A percentile compares a stretch with the other conserved stretches of the same genome.
These are phyloP conservation scores for Gossypium stocksii DNA, from an alignment of 345 rosid genomes.

Conservation along the genomic window DNA sequence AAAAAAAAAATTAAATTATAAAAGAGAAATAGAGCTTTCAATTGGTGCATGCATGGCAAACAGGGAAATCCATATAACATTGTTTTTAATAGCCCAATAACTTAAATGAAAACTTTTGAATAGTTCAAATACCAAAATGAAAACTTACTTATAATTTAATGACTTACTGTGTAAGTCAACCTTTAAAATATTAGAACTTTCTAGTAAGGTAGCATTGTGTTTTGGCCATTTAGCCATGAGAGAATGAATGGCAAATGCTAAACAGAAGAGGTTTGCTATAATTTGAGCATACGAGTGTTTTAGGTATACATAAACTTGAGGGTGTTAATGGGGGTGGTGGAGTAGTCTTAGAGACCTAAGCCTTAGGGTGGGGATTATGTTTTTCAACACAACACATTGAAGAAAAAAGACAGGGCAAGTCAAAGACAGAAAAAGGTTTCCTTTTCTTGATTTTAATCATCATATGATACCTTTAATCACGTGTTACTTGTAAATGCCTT, in stretches of 20 bases:
- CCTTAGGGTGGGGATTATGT: conserved; percentile 1
- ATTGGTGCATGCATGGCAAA: too few species aligned
- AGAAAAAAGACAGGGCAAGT: conserved; percentile 2
- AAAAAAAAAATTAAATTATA: too few species aligned
- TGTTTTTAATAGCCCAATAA: too few species aligned
- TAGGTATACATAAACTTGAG: neutral
- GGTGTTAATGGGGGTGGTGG: neutral
- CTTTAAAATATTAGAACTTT: neutral
- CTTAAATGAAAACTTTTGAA: too few species aligned
- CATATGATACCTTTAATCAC: conserved; percentile 9
- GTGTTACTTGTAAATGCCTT: neutral
- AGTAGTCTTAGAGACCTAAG: neutral
- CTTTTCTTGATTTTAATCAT: neutral
- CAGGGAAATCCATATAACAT: too few species aligned
- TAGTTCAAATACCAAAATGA: too few species aligned
- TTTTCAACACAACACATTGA: neutral
- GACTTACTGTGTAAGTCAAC: too few species aligned
- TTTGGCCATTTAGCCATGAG: neutral
- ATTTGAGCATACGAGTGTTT: neutral
- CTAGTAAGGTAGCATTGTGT: neutral
- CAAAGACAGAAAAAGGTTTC: conserved; percentile 7
- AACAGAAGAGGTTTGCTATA: neutral
- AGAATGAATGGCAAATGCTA: neutral
- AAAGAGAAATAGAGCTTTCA: too few species aligned
- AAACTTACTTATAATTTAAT: too few species aligned